Evolutionary conservation across 305 asterid species (phyloP).

Genomic region (Fraxinus albicans): DNA sequence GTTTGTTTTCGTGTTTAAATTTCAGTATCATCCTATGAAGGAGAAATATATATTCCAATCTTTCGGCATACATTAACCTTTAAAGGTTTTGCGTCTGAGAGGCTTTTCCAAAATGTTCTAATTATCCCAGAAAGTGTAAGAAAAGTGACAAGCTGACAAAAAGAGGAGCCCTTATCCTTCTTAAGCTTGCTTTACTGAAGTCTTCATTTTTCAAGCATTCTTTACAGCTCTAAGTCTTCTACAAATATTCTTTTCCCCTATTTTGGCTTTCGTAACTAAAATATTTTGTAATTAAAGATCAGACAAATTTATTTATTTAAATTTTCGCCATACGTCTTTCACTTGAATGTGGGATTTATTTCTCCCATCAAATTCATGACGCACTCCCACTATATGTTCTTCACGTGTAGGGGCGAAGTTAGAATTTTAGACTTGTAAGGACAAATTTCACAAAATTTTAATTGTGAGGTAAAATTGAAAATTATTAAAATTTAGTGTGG

Average conservation of each 20-base stretch:
- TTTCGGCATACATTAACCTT: constrained; percentile 33
- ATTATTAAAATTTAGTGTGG: too few species aligned
- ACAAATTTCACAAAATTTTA: too few species aligned
- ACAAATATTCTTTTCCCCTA: constrained; percentile 39
- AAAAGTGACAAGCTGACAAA: constrained; percentile 23
- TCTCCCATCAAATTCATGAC: background rate
- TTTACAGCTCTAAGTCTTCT: constrained; percentile 21
- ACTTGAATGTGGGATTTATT: background rate
- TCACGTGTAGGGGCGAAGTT: background rate
- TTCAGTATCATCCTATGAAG: background rate
- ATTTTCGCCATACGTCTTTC: background rate
- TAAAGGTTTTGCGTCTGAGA: background rate
- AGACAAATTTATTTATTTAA: background rate
- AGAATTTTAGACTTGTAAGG: too few species aligned
- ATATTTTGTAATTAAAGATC: background rate
- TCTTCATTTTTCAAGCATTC: constrained; percentile 17
- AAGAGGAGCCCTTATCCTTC: constrained; percentile 1
- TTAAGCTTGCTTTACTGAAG: background rate
- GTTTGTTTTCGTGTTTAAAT: background rate
- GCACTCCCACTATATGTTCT: background rate
- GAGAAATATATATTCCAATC: constrained; percentile 39
- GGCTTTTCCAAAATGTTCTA: constrained; percentile 20
- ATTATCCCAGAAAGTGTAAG: constrained; percentile 25
- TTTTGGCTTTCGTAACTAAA: background rate
- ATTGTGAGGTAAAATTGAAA: too few species aligned